Evolutionary conservation across 108 stramenopile genomes (phyloP).

Genomic region (Fragilariopsis cylindrus): DNA sequence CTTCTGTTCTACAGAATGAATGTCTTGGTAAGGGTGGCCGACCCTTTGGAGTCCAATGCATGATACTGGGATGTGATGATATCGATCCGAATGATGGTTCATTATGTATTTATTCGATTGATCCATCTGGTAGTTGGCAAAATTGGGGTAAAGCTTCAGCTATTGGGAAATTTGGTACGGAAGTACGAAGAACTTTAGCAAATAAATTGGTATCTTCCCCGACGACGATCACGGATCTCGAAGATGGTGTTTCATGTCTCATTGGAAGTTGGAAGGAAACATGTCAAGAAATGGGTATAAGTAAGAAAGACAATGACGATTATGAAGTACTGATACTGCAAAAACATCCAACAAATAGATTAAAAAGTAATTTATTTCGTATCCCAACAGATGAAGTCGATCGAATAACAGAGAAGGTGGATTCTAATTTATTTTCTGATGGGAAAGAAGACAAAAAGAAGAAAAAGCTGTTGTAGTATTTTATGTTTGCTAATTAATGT

Average conservation of each 20-base stretch:
- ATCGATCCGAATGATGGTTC: constrained; percentile 3
- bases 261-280: constrained; percentile 28
- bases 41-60: constrained; percentile 35
- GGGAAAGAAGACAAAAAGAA: too few species aligned
- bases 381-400: background rate
- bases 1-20: constrained; percentile 18
- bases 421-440: background rate
- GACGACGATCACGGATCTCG: background rate
- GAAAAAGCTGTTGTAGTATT: too few species aligned
- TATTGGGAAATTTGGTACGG: constrained; percentile 32
- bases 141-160: constrained; percentile 35
- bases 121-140: constrained; percentile 40
- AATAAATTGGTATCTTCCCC: background rate
- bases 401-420: background rate
- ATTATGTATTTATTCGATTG: constrained; percentile 34
- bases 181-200: constrained; percentile 22
- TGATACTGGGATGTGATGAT: constrained; percentile 31
- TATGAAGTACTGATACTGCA: constrained; percentile 26
- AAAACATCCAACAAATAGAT: background rate
- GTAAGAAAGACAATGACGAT: constrained; percentile 11
- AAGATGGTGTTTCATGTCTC: constrained; percentile 16
- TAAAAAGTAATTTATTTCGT: constrained; percentile 7
- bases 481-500: too few species aligned
- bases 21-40: constrained; percentile 17
- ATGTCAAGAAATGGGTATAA: constrained; percentile 14